Percentiles rank a stretch among this genome's conserved stretches.
These are phyloP conservation scores for Cymbopogon citratus DNA, from an alignment of 176 grass and related monocot species.

Conservation along the genomic window DNA sequence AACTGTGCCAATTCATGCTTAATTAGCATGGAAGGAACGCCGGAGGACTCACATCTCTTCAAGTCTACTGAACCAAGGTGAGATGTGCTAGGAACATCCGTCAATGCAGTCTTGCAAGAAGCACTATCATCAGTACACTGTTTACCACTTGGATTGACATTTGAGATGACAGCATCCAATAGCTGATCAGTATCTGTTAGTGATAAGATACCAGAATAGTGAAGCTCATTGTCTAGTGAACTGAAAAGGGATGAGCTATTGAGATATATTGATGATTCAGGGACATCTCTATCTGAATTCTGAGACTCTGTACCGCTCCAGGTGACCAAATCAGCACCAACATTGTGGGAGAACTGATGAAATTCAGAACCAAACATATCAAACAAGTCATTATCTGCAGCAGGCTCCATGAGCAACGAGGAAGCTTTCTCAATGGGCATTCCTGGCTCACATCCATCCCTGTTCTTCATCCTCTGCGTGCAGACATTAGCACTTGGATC, in stretches of 20 bases:
- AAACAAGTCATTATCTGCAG: slow-evolving; percentile 53
- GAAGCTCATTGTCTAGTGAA: slow-evolving; percentile 41
- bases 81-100: slow-evolving; percentile 37
- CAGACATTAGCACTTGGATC: slow-evolving; percentile 23
- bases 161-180: slow-evolving; percentile 78
- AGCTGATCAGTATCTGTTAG: slow-evolving; percentile 59
- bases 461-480: slow-evolving; percentile 14
- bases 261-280: slow-evolving; percentile 30
- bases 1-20: slow-evolving; percentile 43
- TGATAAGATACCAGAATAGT: slow-evolving; percentile 48
- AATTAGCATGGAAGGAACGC: slow-evolving; percentile 24
- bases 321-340: slow-evolving; percentile 40
- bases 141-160: slow-evolving; percentile 48
- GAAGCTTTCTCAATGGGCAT: slow-evolving; percentile 23
- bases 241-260: slow-evolving; percentile 36
- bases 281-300: slow-evolving; percentile 36
- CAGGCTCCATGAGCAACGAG: slow-evolving; percentile 33
- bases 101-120: slow-evolving; percentile 63
- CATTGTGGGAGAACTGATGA: slow-evolving; percentile 34
- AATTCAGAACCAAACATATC: slow-evolving; percentile 52
- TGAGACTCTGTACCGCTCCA: slow-evolving; percentile 34
- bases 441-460: slow-evolving; percentile 9
- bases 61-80: slow-evolving; percentile 35
- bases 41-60: slow-evolving; percentile 31
- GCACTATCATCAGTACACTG: slow-evolving; percentile 46